Conservation (phyloP, 2,329 filamentous ascomycete species). For the Fonsecaea nubica region DNA sequence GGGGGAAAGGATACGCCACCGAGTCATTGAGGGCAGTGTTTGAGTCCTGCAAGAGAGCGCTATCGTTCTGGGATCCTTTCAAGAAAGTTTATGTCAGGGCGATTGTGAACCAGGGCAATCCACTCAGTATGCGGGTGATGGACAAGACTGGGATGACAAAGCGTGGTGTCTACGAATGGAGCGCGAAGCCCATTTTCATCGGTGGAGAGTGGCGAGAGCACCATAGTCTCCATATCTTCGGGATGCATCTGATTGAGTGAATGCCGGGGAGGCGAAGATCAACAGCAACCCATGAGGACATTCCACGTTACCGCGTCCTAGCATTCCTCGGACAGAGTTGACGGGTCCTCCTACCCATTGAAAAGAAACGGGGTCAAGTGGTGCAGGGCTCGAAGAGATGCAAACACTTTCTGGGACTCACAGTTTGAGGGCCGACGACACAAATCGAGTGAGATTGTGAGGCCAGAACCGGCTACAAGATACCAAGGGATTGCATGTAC, state of each 20-base stretch:
- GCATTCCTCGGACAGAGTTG: no score
- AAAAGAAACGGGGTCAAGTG: no score
- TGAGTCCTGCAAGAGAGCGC: slow-evolving; percentile 35
- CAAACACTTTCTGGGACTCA: no score
- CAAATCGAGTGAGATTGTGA: no score
- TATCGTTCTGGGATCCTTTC: slow-evolving; percentile 41
- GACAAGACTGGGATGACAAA: slow-evolving; percentile 42
- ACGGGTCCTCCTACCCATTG: no score
- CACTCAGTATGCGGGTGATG: slow-evolving; percentile 44
- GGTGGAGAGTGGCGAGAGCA: slow-evolving; percentile 41
- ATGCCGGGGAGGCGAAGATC: background rate
- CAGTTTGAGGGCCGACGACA: no score
- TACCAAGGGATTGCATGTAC: no score
- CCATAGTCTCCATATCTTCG: slow-evolving; percentile 42
- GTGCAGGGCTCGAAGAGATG: no score
- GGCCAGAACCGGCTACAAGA: no score
- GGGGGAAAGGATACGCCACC: slow-evolving; percentile 40
- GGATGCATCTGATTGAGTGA: slow-evolving; percentile 35
- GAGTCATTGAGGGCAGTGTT: slow-evolving; percentile 41
- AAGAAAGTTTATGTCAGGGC: slow-evolving; percentile 43
- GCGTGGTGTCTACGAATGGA: slow-evolving; percentile 42
- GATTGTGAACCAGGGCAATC: slow-evolving; percentile 45
- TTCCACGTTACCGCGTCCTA: no score
- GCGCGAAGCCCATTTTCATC: slow-evolving; percentile 38
- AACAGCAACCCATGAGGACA: no score